Evolutionary conservation across 192 early-diverging fungal genomes (phyloP).

Genomic region (Entophlyctis luteolus): DNA sequence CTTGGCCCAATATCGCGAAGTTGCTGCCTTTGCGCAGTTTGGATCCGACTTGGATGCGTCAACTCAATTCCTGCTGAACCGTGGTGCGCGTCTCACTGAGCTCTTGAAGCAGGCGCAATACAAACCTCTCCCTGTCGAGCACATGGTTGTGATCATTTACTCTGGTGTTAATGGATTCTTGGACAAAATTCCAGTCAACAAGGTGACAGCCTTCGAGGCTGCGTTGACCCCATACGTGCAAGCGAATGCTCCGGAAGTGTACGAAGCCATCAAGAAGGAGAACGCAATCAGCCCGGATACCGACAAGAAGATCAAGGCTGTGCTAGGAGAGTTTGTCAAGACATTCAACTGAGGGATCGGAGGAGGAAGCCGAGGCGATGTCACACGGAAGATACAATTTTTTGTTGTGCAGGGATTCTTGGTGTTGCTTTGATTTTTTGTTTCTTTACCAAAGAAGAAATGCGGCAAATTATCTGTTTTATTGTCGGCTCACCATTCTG

Average conservation of each 20-base stretch:
- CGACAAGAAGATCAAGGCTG: constrained; percentile 88
- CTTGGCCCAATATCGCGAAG: constrained; percentile 97
- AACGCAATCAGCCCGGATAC: constrained; percentile 82
- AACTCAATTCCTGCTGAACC: constrained; percentile 98
- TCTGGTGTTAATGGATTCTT: constrained; percentile 99
- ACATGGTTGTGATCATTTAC: constrained; percentile 97
- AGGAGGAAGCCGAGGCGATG: no score
- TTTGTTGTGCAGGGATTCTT: no score
- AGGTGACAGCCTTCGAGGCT: constrained; percentile 90
- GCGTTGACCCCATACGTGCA: constrained; percentile 83
- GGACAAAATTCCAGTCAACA: constrained; percentile 94
- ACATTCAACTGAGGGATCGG: constrained; percentile 39
- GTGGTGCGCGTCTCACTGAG: constrained; percentile 99
- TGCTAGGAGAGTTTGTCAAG: constrained; percentile 54
- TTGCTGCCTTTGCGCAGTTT: constrained; percentile 99
- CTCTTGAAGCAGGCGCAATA: constrained; percentile 99
- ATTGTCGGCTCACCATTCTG: no score
- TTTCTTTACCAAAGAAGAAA: no score
- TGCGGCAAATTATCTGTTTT: no score
- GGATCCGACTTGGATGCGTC: constrained; percentile 99
- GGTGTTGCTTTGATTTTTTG: no score
- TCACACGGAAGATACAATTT: no score
- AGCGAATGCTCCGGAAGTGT: constrained; percentile 83
- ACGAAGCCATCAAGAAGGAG: constrained; percentile 86
- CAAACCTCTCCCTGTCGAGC: constrained; percentile 90